A percentile compares a stretch with the other conserved stretches of the same genome.
These are phyloP conservation scores for Penicillium silybi DNA, from an alignment of 495 filamentous ascomycete species.

Conservation along the genomic window DNA sequence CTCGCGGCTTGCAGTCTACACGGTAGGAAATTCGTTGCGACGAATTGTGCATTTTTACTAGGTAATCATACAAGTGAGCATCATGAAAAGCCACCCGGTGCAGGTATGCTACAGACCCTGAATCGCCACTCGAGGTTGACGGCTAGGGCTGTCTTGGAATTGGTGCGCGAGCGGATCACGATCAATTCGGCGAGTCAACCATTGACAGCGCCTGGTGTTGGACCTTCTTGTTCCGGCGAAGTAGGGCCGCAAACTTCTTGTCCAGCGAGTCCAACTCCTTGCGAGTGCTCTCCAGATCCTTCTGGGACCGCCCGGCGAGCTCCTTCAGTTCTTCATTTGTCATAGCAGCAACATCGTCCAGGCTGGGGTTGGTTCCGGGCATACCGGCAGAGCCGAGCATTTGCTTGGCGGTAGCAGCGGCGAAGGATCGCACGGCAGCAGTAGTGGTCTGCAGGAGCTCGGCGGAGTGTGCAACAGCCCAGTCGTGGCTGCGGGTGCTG, in stretches of 20 bases:
- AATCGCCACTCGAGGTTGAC: no score
- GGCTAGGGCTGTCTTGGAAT: not conserved
- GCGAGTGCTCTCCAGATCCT: slow-evolving; percentile 38
- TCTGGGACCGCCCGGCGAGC: slow-evolving; percentile 36
- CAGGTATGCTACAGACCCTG: no score
- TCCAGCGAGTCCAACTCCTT: slow-evolving; percentile 44
- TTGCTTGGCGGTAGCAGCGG: slow-evolving; percentile 40
- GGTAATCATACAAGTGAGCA: not conserved
- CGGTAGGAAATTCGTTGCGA: not conserved
- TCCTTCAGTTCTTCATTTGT: slow-evolving; percentile 39
- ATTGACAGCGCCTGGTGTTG: slow-evolving; percentile 37
- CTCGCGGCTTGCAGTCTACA: not conserved
- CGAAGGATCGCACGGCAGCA: slow-evolving; percentile 41
- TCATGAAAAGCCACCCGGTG: not conserved
- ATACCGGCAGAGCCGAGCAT: slow-evolving; percentile 37
- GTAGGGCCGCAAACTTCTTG: slow-evolving; percentile 43
- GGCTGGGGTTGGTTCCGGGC: slow-evolving; percentile 29
- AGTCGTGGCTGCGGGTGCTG: slow-evolving; percentile 41
- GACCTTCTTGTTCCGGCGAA: slow-evolving; percentile 49
- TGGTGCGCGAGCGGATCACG: not conserved
- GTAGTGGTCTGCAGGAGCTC: slow-evolving; percentile 41
- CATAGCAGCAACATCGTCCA: slow-evolving; percentile 42
- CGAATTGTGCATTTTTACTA: not conserved
- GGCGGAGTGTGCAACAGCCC: slow-evolving; percentile 42
- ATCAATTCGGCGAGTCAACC: slow-evolving; percentile 1